phyloP scores from a whole-genome alignment of 1,284 basidiomycete species.

The Wolfiporia cocos region DNA sequence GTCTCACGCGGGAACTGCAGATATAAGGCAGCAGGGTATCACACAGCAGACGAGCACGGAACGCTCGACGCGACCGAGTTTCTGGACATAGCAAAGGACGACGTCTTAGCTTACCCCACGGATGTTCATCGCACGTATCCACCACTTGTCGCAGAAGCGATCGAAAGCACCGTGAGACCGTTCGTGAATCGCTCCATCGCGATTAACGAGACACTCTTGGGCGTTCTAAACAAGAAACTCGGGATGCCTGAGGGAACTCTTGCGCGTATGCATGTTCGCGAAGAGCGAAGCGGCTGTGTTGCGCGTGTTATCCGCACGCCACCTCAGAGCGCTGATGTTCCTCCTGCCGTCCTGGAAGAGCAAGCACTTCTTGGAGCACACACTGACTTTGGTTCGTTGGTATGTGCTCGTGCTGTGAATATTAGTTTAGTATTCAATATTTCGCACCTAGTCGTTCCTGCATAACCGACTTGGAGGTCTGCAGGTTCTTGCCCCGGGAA shows the following conservation, averaged over 20 bases:
- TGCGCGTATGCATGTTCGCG: background rate
- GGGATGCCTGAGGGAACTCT: slow-evolving; percentile 17
- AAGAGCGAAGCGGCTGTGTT: slow-evolving; percentile 6
- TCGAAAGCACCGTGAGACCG: slow-evolving; percentile 15
- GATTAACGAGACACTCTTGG: slow-evolving; percentile 22
- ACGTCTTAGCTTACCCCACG: slow-evolving; percentile 18
- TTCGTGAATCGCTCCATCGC: slow-evolving; percentile 20
- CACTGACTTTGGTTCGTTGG: slow-evolving; percentile 9
- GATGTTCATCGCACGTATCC: slow-evolving; percentile 19
- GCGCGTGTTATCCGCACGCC: slow-evolving; percentile 5
- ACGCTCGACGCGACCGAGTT: slow-evolving; percentile 27
- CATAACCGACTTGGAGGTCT: slow-evolving; percentile 9
- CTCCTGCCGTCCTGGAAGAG: slow-evolving; percentile 1
- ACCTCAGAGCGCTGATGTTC: background rate
- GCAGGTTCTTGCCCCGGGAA: slow-evolving; percentile 8
- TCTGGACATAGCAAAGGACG: slow-evolving; percentile 24
- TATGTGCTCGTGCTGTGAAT: slow-evolving; percentile 1
- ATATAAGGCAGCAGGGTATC: slow-evolving; percentile 17
- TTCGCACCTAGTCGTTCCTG: slow-evolving; percentile 3
- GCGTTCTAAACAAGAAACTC: slow-evolving; percentile 21
- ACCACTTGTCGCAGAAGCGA: slow-evolving; percentile 14
- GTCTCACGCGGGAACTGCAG: slow-evolving; percentile 2
- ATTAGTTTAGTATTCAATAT: background rate
- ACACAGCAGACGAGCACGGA: slow-evolving; percentile 26
- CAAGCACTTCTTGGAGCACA: slow-evolving; percentile 8